Conservation (phyloP, 768 basidiomycete species). For the Termitomyces sp. region DNA sequence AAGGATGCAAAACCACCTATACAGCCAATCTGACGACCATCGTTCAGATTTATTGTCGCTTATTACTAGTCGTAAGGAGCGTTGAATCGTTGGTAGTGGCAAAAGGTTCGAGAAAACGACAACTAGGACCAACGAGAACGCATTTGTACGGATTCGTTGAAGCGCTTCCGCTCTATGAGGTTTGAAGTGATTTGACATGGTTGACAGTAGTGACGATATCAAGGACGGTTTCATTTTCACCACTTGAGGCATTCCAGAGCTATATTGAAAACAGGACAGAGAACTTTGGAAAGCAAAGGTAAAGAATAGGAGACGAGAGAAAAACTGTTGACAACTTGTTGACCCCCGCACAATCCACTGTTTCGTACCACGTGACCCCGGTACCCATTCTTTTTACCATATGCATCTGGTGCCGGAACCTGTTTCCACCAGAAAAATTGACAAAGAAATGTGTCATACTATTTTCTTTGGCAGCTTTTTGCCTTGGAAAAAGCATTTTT, state of each 20-base stretch:
- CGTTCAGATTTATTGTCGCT: constrained; percentile 17
- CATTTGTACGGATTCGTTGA: constrained; percentile 36
- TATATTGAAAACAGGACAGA: not conserved
- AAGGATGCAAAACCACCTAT: constrained; percentile 32
- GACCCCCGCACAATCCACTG: not conserved
- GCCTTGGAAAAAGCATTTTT: no score
- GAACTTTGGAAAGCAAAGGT: not conserved
- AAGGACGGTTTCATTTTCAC: not conserved
- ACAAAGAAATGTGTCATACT: no score
- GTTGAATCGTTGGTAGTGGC: constrained; percentile 34
- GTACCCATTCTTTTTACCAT: no score
- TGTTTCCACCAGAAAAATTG: no score
- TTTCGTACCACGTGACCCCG: no score
- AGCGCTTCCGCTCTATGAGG: constrained; percentile 41
- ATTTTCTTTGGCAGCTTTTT: no score
- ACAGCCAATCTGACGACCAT: constrained; percentile 32
- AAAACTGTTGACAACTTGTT: not conserved
- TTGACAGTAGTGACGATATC: constrained; percentile 16
- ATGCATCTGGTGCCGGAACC: no score
- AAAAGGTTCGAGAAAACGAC: constrained; percentile 32
- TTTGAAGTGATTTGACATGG: constrained; percentile 30
- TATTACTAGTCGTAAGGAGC: constrained; percentile 24
- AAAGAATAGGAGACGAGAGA: not conserved
- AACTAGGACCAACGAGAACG: constrained; percentile 27
- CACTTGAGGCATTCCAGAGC: not conserved